Base-by-base conservation (phyloP, 2,329 filamentous ascomycete species). In the Paraconiothyrium sp. region DNA sequence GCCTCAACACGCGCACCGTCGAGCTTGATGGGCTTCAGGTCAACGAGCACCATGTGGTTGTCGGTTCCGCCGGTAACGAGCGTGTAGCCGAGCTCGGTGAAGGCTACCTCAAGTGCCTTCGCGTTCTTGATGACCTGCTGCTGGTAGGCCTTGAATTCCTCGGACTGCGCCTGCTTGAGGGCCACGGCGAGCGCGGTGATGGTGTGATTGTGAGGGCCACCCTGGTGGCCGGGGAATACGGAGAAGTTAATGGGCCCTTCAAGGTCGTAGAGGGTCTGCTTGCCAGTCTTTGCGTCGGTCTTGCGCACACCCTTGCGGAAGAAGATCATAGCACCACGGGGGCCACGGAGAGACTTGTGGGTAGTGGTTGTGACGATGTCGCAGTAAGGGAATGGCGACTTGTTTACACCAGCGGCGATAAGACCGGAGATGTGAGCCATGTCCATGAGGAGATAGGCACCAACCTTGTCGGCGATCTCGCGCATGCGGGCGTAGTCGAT, bases 341-440 rank as follows among this genome's bases (percentile, higher is more conserved):
- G 95, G 41, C 95, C 95, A 77, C 95, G 92, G 66, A 99, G 88
- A 62, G 93, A 97, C 85, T 99, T 99, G 87, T 99, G 95, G 65
- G 93, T 97, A 41, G 95, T 99, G 24, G 95, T 99, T 51, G 95
- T 99, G 67, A 99, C 95, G 62, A 99, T 90, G 78, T 99, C 95
- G 67, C 93, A 92, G 79, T 91, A 90, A 67, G 88, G 87, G 81
- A 98, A 99, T 54, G 95, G 95, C 63, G 92, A 91, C 47, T 93
- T 93, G 68, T 97, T 89, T 58, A 97, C 94, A 74, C 93, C 93
- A 70, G 93, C 94, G 47, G 95, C 94, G 55, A 99, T 89, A 65
- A 99, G 84, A 68, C 95, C 95, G 10, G 94, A 98, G 70, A 99
- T 96, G 77, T 99, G 95, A 57, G 95, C 95, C 89, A 99, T 97